A percentile compares a stretch with the other conserved stretches of the same genome.
These are phyloP conservation scores for Sabuloglossum arenarium DNA, from an alignment of 495 filamentous ascomycete genomes.

Conservation along the genomic window DNA sequence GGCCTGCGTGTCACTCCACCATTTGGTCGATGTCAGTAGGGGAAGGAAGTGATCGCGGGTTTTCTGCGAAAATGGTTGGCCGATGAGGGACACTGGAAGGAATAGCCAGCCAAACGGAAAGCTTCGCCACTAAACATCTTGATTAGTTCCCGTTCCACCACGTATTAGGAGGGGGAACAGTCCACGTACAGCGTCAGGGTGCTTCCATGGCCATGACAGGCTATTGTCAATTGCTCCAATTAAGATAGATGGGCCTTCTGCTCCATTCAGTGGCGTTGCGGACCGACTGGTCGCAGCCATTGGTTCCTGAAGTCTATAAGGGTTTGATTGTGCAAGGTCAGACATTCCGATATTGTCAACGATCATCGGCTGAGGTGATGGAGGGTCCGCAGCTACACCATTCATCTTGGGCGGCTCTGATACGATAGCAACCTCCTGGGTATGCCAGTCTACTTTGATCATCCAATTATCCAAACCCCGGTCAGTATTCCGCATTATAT, in stretches of 20 bases:
- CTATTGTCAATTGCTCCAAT: constrained; percentile 96
- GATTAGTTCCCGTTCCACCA: neutral
- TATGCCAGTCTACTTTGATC: constrained; percentile 82
- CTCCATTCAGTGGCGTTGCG: constrained; percentile 27
- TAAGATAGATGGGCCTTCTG: constrained; percentile 36
- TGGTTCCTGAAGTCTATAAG: constrained; percentile 59
- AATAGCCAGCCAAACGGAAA: constrained; percentile 99
- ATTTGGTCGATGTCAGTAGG: constrained; percentile 73
- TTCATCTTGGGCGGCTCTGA: constrained; percentile 60
- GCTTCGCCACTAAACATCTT: constrained; percentile 40
- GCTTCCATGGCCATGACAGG: constrained; percentile 97
- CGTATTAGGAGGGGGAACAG: neutral
- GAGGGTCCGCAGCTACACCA: constrained; percentile 24
- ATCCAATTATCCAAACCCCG: constrained; percentile 98
- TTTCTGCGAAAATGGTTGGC: constrained; percentile 82
- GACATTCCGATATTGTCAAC: constrained; percentile 17
- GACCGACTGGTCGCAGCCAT: constrained; percentile 59
- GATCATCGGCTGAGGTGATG: constrained; percentile 35
- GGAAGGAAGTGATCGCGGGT: constrained; percentile 89
- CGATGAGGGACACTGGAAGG: constrained; percentile 87
- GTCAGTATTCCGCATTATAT: constrained; percentile 98
- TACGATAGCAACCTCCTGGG: constrained; percentile 61
- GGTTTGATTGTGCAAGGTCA: constrained; percentile 28
- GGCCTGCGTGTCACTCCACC: constrained; percentile 92
- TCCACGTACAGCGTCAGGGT: constrained; percentile 64